Evolutionary conservation across 2,329 filamentous ascomycete species (phyloP), one percentile per base, ranked within the genome.

Genomic region (Penicillium sp.): DNA sequence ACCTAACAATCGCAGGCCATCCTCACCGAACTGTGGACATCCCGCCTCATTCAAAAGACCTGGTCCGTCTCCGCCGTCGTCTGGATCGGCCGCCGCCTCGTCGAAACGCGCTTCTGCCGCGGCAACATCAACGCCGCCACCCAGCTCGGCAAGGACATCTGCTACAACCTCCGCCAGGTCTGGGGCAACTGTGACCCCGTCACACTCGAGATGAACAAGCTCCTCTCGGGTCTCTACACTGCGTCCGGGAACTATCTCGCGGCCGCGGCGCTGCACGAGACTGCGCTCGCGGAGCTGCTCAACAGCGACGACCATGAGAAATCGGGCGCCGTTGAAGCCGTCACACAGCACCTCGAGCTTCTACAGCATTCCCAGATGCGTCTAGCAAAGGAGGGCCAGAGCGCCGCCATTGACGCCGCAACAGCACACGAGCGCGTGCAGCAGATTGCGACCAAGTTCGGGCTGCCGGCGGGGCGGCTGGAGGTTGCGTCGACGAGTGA

Each of bases 111-210:
- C 53, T 85, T 83, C 74, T 79, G 82, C 47, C 79, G 81, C 35
- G 79, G 79, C 46, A 74, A 80, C 50, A 77, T 80, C 49, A 73
- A 79, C 63, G 74, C 75, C 3, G 77, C 81, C 11, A 76, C 81
- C 47, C 76, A 77, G 55, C 79, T 86, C 2, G 82, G 79, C 70
- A 83, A 84, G 67, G 82, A 84, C 68, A 84, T 86, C 60, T 81
- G 81, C 45, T 86, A 86, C 76, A 86, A 86, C 68, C 76, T 85
- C 64, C 81, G 82, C 11, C 82, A 84, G 23, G 82, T 83, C 6
- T 83, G 83, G 71, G 84, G 84, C 4, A 78, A 78, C 31, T 77
- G 78, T 8, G 79, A 84, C 49, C 76, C 76, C 0, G 75, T 80
- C 30, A 84, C 83, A 0, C 69, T 85, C 56, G 80, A 84, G 58